These are phyloP conservation scores for Atractiella rhizophila DNA, from an alignment of 768 basidiomycete genomes.

Conservation along the genomic window DNA sequence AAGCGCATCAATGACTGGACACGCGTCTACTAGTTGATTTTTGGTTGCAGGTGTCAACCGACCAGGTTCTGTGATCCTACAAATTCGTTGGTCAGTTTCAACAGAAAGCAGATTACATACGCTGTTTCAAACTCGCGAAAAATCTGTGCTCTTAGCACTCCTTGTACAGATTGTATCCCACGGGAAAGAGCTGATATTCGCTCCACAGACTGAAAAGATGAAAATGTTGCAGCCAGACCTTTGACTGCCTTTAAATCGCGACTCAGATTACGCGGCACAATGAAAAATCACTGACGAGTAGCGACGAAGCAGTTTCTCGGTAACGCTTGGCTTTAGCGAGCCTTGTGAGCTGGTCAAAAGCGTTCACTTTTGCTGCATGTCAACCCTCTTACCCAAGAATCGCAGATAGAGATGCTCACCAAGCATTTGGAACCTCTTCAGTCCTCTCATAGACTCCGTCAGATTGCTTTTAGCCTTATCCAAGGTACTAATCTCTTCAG, in stretches of 20 bases:
- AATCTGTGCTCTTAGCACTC: conserved; percentile 49
- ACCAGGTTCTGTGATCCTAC: background rate
- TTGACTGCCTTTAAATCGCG: conserved; percentile 43
- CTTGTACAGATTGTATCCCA: conserved; percentile 56
- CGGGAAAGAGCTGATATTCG: conserved; percentile 53
- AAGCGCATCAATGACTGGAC: conserved; percentile 65
- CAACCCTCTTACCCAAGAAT: background rate
- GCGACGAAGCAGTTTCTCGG: conserved; percentile 52
- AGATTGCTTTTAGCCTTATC: conserved; percentile 87
- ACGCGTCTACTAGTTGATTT: conserved; percentile 35
- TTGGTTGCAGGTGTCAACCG: background rate
- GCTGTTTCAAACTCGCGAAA: conserved; percentile 58
- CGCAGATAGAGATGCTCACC: conserved; percentile 28
- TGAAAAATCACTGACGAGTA: conserved; percentile 34
- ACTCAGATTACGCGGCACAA: background rate
- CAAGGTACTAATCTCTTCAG: conserved; percentile 80
- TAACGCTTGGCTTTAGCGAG: conserved; percentile 25
- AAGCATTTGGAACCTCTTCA: conserved; percentile 80
- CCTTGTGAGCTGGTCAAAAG: conserved; percentile 15
- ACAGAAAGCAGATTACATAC: conserved; percentile 6
- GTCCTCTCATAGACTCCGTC: conserved; percentile 58
- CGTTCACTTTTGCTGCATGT: conserved; percentile 6
- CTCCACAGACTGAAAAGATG: conserved; percentile 47
- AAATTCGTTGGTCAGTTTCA: background rate
- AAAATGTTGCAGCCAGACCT: conserved; percentile 57